Evolutionary conservation across 768 basidiomycete species (phyloP).

Genomic region (Auricularia sp.): DNA sequence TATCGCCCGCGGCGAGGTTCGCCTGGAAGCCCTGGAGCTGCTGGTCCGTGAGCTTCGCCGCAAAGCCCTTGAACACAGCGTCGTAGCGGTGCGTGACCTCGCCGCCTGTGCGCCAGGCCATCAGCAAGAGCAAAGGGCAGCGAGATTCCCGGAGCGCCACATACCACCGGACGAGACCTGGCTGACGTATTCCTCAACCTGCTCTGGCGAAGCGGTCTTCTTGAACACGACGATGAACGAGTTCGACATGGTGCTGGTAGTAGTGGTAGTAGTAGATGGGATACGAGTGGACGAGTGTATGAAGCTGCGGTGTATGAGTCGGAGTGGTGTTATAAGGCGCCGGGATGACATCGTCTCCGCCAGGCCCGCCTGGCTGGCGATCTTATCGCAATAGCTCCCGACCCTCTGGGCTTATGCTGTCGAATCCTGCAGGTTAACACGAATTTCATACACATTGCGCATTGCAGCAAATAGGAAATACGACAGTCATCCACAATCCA

Average conservation of each 20-base stretch:
- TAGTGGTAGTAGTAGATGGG: background rate
- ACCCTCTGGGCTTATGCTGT: background rate
- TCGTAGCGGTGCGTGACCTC: constrained; percentile 31
- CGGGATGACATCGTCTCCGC: background rate
- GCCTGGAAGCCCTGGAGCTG: constrained; percentile 26
- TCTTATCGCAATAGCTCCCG: background rate
- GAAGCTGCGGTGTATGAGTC: background rate
- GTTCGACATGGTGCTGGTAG: background rate
- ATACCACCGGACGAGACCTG: constrained; percentile 31
- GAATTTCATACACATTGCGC: background rate
- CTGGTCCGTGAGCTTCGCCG: constrained; percentile 27
- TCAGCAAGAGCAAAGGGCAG: background rate
- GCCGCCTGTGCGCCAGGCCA: constrained; percentile 26
- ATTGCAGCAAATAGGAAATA: background rate
- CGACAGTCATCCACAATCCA: too few species aligned
- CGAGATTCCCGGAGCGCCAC: background rate
- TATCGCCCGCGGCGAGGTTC: constrained; percentile 15
- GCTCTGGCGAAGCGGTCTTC: constrained; percentile 27
- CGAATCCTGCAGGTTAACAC: too few species aligned
- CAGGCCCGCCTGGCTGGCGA: background rate
- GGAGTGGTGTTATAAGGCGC: background rate
- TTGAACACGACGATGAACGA: constrained; percentile 48
- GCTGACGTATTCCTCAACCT: constrained; percentile 31
- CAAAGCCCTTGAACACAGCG: constrained; percentile 28
- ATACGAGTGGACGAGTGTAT: background rate